Conservation (phyloP, 495 filamentous ascomycete species). For the Daldinia bambusicola region DNA sequence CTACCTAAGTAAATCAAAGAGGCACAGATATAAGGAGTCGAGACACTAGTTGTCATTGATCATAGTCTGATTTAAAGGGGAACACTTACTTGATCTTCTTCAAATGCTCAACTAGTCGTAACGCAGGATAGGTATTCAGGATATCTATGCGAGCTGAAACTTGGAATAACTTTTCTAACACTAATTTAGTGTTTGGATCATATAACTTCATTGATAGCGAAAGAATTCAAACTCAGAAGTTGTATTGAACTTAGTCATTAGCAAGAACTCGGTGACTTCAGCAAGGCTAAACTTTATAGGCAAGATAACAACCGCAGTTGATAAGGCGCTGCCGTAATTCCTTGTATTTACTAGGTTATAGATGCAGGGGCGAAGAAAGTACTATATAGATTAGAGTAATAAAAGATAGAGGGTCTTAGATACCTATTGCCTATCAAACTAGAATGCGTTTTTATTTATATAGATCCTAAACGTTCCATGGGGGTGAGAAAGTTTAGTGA, state of each 20-base stretch:
- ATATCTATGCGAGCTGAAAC: neutral
- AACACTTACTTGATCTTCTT: neutral
- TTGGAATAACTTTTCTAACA: neutral
- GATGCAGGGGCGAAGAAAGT: no score
- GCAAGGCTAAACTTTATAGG: neutral
- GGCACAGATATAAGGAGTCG: neutral
- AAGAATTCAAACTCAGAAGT: neutral
- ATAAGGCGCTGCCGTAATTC: neutral
- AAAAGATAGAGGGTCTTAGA: no score
- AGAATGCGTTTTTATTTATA: no score
- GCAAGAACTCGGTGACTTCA: neutral
- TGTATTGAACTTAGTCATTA: neutral
- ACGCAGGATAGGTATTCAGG: neutral
- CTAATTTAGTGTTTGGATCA: neutral
- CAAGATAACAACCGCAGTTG: neutral
- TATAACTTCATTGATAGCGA: neutral
- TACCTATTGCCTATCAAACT: no score
- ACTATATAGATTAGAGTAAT: no score
- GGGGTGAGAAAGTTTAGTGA: no score
- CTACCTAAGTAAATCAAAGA: neutral
- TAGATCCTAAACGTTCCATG: no score
- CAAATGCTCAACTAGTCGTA: neutral
- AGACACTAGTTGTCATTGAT: neutral
- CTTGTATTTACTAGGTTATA: neutral
- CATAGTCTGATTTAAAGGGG: conserved; percentile 1